Percentiles rank a stretch among this genome's conserved stretches.
These are phyloP conservation scores for Galium porrigens DNA, from an alignment of 305 asterid genomes.

Conservation along the genomic window DNA sequence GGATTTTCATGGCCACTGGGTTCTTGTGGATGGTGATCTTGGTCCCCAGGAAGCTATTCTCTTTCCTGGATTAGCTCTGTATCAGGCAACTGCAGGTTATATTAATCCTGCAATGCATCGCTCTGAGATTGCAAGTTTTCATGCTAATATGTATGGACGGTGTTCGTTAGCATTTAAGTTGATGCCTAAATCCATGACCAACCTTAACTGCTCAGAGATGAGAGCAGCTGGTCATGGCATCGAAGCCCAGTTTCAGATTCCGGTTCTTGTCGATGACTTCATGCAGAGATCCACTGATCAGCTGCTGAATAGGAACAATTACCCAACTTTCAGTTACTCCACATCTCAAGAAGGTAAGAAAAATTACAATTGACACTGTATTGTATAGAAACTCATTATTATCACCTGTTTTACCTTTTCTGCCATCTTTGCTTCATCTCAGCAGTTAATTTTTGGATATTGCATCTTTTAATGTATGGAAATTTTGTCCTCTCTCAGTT, in stretches of 20 bases:
- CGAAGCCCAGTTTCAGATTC: constrained; percentile 87
- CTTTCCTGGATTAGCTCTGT: constrained; percentile 83
- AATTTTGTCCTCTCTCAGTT: constrained; percentile 34
- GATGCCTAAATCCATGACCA: constrained; percentile 89
- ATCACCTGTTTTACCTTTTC: not conserved
- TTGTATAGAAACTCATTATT: not conserved
- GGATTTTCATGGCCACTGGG: constrained; percentile 89
- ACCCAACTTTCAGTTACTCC: constrained; percentile 49
- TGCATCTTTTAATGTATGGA: constrained; percentile 1
- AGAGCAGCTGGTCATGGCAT: constrained; percentile 95
- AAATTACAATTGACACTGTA: constrained; percentile 8
- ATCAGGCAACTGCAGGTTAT: constrained; percentile 94
- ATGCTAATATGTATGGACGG: constrained; percentile 58
- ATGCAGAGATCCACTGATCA: constrained; percentile 91
- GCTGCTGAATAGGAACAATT: constrained; percentile 49
- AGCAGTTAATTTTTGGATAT: not conserved
- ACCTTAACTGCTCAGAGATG: constrained; percentile 85
- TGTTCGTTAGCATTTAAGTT: constrained; percentile 73
- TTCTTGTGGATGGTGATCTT: constrained; percentile 74
- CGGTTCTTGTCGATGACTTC: constrained; percentile 84
- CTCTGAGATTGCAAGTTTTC: constrained; percentile 43
- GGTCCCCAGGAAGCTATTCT: constrained; percentile 89
- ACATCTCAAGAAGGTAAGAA: constrained; percentile 65
- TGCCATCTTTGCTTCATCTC: not conserved
- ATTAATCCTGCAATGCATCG: constrained; percentile 70